Evolutionary conservation across 75 land plant genomes (phyloP).

Genomic region (Gnetum montanum): DNA sequence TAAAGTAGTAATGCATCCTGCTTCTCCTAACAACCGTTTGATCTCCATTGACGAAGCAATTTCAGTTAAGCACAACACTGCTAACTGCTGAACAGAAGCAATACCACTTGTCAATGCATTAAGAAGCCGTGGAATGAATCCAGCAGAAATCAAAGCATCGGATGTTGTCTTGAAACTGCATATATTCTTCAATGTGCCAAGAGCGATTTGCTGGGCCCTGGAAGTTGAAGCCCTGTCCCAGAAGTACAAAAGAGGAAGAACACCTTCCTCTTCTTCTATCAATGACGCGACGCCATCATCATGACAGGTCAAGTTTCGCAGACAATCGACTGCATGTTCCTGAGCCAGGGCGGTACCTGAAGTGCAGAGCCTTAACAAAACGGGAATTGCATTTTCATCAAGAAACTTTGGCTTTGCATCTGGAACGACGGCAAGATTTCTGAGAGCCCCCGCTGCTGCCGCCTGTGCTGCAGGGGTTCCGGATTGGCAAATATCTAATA

Average conservation of each 20-base stretch:
- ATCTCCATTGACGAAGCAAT: conserved; percentile 26
- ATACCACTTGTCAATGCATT: conserved; percentile 23
- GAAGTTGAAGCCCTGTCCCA: conserved; percentile 36
- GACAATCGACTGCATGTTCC: conserved; percentile 64
- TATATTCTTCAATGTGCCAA: conserved; percentile 40
- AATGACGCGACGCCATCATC: conserved; percentile 35
- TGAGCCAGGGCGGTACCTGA: conserved; percentile 68
- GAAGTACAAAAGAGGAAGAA: conserved; percentile 43
- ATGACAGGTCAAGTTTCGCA: conserved; percentile 45
- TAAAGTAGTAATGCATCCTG: conserved; percentile 43
- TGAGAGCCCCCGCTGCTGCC: conserved; percentile 57
- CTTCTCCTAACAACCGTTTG: conserved; percentile 47
- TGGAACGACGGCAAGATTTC: conserved; percentile 43
- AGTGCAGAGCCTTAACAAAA: conserved; percentile 31
- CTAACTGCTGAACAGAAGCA: conserved; percentile 34
- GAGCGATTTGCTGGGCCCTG: conserved; percentile 46
- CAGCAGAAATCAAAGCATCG: conserved; percentile 32
- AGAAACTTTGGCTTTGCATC: conserved; percentile 42
- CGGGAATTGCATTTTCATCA: conserved; percentile 59
- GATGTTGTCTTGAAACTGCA: conserved; percentile 22
- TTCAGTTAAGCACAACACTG: conserved; percentile 50
- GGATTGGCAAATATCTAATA: conserved; percentile 57
- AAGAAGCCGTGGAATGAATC: conserved; percentile 43
- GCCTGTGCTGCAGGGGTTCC: conserved; percentile 84
- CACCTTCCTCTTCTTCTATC: conserved; percentile 45